phyloP scores from a whole-genome alignment of 306 rosid species.

The Rosa rugosa region DNA sequence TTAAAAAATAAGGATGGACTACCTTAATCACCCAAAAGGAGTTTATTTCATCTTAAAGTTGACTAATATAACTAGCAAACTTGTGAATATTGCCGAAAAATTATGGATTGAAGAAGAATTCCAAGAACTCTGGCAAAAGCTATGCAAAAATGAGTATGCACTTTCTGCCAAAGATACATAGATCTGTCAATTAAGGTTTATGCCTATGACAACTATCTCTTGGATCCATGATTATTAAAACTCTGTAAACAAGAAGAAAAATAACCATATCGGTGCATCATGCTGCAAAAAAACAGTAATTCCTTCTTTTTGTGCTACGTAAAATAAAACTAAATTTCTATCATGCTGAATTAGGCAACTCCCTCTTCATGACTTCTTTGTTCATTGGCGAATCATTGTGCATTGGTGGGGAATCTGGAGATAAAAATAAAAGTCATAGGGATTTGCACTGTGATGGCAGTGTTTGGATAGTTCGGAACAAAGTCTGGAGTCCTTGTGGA shows the following conservation, averaged over 20 bases:
- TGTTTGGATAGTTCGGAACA: neutral
- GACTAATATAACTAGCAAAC: neutral
- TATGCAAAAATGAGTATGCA: neutral
- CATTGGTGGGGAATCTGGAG: neutral
- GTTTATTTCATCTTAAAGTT: neutral
- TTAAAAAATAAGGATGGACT: neutral
- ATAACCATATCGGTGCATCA: neutral
- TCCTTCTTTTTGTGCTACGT: neutral
- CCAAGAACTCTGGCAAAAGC: neutral
- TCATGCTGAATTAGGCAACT: neutral
- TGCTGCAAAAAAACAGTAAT: neutral
- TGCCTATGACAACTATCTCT: neutral
- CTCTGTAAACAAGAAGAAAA: neutral
- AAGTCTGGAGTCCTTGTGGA: neutral
- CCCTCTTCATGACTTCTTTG: neutral
- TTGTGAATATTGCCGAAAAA: neutral
- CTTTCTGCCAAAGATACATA: too few relatives aligned
- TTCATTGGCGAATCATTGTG: neutral
- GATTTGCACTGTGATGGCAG: neutral
- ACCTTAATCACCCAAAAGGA: neutral
- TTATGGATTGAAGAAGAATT: neutral
- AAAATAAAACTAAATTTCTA: neutral
- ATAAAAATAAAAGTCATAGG: neutral
- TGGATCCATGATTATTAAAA: neutral
- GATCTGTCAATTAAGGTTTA: neutral